Evolutionary conservation across 495 filamentous ascomycete species (phyloP), one percentile per base, ranked within the genome.

Genomic region (Jackrogersella minutella): DNA sequence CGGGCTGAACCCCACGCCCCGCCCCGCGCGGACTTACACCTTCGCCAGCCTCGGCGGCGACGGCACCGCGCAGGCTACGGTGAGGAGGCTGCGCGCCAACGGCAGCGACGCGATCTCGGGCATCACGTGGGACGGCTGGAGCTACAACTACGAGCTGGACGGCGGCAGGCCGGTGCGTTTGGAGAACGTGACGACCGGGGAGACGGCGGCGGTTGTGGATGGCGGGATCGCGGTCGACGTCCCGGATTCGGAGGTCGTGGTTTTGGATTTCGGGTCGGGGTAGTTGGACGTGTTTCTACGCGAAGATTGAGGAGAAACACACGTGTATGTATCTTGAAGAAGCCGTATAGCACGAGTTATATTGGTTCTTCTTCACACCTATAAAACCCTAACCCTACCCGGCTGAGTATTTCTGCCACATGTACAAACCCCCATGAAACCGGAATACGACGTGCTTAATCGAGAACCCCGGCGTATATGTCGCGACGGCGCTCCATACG

Each of bases 61-160:
- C 26, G 26, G 26, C 26, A n/a, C 34, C 1, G 62, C 31, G 31
- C 33, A 41, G 26, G 78, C 74, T 17, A 63, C 62, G 0, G 78
- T 88, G 43, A 75, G 81, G 37, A 73, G 86, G 49, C 64, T 90
- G 36, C 69, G 76, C 52, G 88, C 88, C 5, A 88, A 88, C 71
- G 87, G 87, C 0, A 88, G 82, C 55, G 85, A 91, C 75, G 85
- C 87, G 7, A 81, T 88, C 17, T 82, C 82, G 3, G 85, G 86
- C 1, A 81, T 89, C 14, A 84, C 85, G 4, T 90, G 79, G 76
- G 84, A 89, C 70, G 87, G 87, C 0, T 83, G 74, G 74, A 87
- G 82, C 41, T 91, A 89, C 64, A 85, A 90, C 60, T 86, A 84
- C 50, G 86, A 89, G 72, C 66, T 88, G 53, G 76, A 82, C 2